Conservation (phyloP, 179 eudicot genomes). For the Actinidia chinensis region DNA sequence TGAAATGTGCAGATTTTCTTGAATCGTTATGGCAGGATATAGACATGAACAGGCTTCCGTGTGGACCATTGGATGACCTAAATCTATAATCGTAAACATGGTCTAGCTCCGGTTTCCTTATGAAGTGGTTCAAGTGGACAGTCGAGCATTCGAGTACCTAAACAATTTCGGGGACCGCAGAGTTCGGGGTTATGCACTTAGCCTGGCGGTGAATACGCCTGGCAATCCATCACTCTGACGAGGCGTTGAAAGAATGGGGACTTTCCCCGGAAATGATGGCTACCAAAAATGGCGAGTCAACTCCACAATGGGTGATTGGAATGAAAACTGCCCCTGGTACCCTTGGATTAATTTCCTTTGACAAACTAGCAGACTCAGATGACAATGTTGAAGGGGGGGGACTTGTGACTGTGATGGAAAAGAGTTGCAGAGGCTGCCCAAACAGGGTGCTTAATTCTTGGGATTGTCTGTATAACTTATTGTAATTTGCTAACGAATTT, state of each 20-base stretch:
- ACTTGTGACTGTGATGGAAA: conserved; percentile 15
- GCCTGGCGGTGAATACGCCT: conserved; percentile 64
- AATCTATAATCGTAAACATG: conserved; percentile 52
- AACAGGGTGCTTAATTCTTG: neutral
- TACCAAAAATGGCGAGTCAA: conserved; percentile 50
- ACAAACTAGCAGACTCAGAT: conserved; percentile 38
- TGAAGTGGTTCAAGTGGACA: conserved; percentile 76
- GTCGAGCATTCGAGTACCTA: conserved; percentile 60
- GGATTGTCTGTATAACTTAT: neutral
- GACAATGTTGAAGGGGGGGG: conserved; percentile 29
- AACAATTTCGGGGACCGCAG: conserved; percentile 48
- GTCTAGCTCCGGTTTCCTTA: conserved; percentile 50
- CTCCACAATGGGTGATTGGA: conserved; percentile 46
- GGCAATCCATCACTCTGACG: conserved; percentile 52
- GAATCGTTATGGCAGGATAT: conserved; percentile 72
- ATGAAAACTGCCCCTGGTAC: conserved; percentile 51
- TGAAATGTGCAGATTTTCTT: conserved; percentile 52
- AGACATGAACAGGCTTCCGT: conserved; percentile 61
- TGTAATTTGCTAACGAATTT: neutral
- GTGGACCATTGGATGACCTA: conserved; percentile 42
- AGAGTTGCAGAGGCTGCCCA: neutral
- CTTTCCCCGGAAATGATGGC: conserved; percentile 60
- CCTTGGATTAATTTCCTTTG: conserved; percentile 56
- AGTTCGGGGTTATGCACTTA: conserved; percentile 52
- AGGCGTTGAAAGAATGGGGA: conserved; percentile 58